Evolutionary conservation across 257 asterid species (phyloP), one percentile per base, ranked within the genome.

Genomic region (Nicotiana tabacum): DNA sequence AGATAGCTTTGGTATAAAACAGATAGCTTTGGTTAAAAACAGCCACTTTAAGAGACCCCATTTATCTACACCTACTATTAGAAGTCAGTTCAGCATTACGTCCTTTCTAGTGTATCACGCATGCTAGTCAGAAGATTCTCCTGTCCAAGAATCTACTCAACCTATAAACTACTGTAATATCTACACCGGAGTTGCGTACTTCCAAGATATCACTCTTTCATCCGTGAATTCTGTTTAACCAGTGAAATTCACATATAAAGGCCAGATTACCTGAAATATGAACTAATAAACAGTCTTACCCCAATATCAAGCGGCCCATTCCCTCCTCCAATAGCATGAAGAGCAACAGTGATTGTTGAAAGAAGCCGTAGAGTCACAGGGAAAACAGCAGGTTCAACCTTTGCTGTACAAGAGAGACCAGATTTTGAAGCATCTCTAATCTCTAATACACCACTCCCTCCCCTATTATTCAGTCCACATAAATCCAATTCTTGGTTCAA

Each of bases 261-360:
- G 78, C 21, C 55, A 51, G 29, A 21, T 85, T 81, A 89, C 39
- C 81, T 84, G 57, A 86, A 86, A 87, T 93, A 95, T 5, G 99
- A 93, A 85, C 92, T 84, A 64, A 90, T 39, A 80, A 88, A 93
- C 80, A 95, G 78, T 87, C 95, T 92, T 13, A 91, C 94, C 78
- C 88, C 95, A 9, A 93, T 90, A 82, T 93, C 97, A 61, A 90
- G 88, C 78, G 99, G 95, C 0, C 98, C 97, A 82, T 88, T 90
- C 57, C 91, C 98, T 66, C 97, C 98, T 69, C 97, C 97, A 5
- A 91, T 72, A 68, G 94, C 96, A 58, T 95, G 97, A 88, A 93
- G 86, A 27, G 89, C 97, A 65, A 95, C 93, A 0, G 98, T 92
- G 51, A 92, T 83, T 33, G 90, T 90, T 16, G 97, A 93, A 24